phyloP scores from a whole-genome alignment of 2,329 filamentous ascomycete species.

The Aureobasidium sp. region DNA sequence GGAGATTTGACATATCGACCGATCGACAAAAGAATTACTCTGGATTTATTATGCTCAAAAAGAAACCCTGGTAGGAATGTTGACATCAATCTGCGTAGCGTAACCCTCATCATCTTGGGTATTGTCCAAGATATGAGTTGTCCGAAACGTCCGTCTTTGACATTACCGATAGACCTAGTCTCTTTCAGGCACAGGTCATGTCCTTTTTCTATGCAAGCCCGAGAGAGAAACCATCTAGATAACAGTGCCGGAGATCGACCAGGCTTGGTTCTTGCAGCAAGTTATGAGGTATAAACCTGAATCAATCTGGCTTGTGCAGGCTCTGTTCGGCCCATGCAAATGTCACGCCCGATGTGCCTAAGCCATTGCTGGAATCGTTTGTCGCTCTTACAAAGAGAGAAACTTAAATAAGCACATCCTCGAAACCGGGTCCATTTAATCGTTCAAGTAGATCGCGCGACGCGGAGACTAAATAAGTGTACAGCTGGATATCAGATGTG shows the following conservation, averaged over 20 bases:
- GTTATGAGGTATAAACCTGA: slow-evolving; percentile 21
- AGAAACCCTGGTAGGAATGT: too few species aligned
- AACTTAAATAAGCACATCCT: too few species aligned
- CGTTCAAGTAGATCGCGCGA: too few species aligned
- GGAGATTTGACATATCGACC: too few species aligned
- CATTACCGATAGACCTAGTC: slow-evolving; percentile 41
- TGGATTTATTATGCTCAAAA: too few species aligned
- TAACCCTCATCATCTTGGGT: too few species aligned
- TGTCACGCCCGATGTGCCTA: slow-evolving; percentile 11
- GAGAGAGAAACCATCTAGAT: slow-evolving; percentile 20
- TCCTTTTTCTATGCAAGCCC: slow-evolving; percentile 17
- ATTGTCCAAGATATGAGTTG: slow-evolving; percentile 56
- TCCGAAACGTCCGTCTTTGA: slow-evolving; percentile 56
- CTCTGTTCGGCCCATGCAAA: slow-evolving; percentile 16
- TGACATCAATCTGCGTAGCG: too few species aligned
- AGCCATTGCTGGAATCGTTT: background rate
- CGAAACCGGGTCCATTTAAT: too few species aligned
- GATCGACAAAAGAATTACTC: too few species aligned
- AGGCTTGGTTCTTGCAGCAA: slow-evolving; percentile 27
- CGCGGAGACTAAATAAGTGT: too few species aligned
- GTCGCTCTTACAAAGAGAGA: background rate
- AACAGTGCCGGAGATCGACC: slow-evolving; percentile 28
- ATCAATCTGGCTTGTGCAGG: slow-evolving; percentile 20
- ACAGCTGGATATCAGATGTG: too few species aligned
- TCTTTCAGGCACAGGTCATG: slow-evolving; percentile 31